Evolutionary conservation across 78 protist species (phyloP).

Genomic region (Cavenderia fasciculata): DNA sequence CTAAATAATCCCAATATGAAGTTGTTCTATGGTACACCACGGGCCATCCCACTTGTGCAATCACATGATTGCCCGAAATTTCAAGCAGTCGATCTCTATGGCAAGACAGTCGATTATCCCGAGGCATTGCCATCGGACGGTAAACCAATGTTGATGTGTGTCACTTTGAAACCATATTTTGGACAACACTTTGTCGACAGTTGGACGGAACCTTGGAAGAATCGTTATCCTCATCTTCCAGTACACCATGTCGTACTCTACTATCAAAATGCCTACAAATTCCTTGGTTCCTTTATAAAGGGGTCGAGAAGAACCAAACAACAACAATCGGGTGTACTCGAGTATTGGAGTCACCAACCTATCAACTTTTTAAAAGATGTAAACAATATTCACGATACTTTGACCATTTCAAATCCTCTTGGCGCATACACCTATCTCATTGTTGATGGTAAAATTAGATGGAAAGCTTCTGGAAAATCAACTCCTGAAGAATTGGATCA

Average conservation of each 20-base stretch:
- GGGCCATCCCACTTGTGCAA: background rate
- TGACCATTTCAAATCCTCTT: slow-evolving; percentile 34
- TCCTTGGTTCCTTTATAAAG: slow-evolving; percentile 30
- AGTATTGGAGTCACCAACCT: slow-evolving; percentile 41
- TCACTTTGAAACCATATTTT: slow-evolving; percentile 40
- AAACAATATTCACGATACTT: slow-evolving; percentile 1
- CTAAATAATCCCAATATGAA: slow-evolving; percentile 46
- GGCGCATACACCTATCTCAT: slow-evolving; percentile 17
- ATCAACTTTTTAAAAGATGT: slow-evolving; percentile 2
- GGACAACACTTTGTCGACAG: slow-evolving; percentile 27
- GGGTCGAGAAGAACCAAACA: background rate
- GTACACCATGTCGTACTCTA: slow-evolving; percentile 3
- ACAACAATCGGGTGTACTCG: background rate
- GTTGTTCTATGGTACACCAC: slow-evolving; percentile 30
- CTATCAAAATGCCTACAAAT: slow-evolving; percentile 16
- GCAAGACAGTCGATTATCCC: slow-evolving; percentile 12
- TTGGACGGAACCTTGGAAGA: slow-evolving; percentile 56
- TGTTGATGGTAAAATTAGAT: slow-evolving; percentile 38
- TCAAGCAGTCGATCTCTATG: slow-evolving; percentile 17
- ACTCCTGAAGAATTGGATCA: slow-evolving; percentile 56
- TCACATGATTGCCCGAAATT: background rate
- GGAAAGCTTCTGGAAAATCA: slow-evolving; percentile 54
- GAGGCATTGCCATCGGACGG: background rate
- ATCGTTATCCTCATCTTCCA: slow-evolving; percentile 14
- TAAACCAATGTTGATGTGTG: slow-evolving; percentile 20